Conservation (phyloP, 1,284 basidiomycete genomes). For the Exobasidium cylindrosporum region DNA sequence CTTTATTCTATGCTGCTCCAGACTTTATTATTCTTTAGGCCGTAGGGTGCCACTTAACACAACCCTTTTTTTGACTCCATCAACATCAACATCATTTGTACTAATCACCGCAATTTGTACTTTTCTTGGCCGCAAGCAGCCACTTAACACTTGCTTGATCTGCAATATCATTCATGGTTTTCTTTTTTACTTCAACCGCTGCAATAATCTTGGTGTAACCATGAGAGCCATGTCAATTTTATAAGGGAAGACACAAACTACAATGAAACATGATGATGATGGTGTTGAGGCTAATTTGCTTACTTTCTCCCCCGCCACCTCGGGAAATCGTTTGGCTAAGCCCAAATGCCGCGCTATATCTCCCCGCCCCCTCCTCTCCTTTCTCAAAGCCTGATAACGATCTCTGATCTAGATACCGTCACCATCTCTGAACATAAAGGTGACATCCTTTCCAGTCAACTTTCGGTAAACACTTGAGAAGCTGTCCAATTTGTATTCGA, state of each 20-base stretch:
- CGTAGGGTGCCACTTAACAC: neutral
- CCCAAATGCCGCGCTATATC: neutral
- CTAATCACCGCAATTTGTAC: neutral
- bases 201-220: too few species aligned
- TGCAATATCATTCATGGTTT: too few species aligned
- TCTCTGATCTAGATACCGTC: constrained; percentile 4
- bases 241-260: neutral
- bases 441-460: constrained; percentile 89
- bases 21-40: too few species aligned
- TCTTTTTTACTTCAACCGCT: too few species aligned
- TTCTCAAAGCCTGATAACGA: neutral
- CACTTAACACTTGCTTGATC: neutral
- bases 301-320: too few species aligned
- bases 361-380: neutral
- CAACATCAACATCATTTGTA: neutral
- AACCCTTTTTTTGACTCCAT: neutral
- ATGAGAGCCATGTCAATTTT: too few species aligned
- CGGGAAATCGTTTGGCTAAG: too few species aligned
- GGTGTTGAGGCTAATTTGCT: neutral
- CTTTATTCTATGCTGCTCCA: too few species aligned
- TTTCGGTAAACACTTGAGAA: constrained; percentile 92
- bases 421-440: constrained; percentile 31
- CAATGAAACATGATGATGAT: constrained; percentile 1
- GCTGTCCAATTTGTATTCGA: constrained; percentile 99
- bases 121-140: neutral